Base-by-base conservation (phyloP, 2,329 filamentous ascomycete genomes). In the Fusarium dimerum region DNA sequence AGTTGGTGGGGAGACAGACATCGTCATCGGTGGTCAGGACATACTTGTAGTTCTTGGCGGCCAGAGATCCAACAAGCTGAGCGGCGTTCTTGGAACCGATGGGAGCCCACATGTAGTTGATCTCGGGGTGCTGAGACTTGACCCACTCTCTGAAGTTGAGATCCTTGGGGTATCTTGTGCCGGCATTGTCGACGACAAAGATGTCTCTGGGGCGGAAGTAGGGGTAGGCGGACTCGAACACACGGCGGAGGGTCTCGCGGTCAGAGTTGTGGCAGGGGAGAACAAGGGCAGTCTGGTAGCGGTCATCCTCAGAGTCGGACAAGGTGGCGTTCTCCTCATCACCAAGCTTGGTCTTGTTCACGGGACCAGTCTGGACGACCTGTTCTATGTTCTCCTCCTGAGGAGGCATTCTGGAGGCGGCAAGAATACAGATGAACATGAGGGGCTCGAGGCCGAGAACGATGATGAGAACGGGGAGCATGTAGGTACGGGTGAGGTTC, bases 41-140 rank as follows among this genome's bases (percentile, higher is more conserved):
- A 15, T 53, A 53, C 16, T 43, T 34, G 26, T 46, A 46, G 40
- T 50, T 50, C 47, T 54, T 54, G 7, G 51, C 51, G 7, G 51
- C 51, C 39, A 54, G 44, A 18, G 51, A 40, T 17, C 51, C 51
- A 43, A 54, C 51, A 43, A 54, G 48, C 43, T 54, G 51, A 7
- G 51, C 51, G n/a, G 51, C 47, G 30, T 54, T 54, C 47, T 54
- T 54, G 11, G 51, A 54, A 13, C 51, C 51, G 11, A 54, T 54
- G 26, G 51, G 51, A 10, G 51, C 45, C 51, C 51, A 54, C 41
- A 54, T 54, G 43, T 54, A 54, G 29, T 54, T 40, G 47, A 54
- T 54, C 18, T 47, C 44, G 15, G 51, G 43, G 26, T 54, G 47
- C 16, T 50, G 47, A 9, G 51, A 50, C 40, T 50, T 54, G 43